phyloP scores from a whole-genome alignment of 2,329 filamentous ascomycete genomes.

The Mycosphaerelloides madeirae region DNA sequence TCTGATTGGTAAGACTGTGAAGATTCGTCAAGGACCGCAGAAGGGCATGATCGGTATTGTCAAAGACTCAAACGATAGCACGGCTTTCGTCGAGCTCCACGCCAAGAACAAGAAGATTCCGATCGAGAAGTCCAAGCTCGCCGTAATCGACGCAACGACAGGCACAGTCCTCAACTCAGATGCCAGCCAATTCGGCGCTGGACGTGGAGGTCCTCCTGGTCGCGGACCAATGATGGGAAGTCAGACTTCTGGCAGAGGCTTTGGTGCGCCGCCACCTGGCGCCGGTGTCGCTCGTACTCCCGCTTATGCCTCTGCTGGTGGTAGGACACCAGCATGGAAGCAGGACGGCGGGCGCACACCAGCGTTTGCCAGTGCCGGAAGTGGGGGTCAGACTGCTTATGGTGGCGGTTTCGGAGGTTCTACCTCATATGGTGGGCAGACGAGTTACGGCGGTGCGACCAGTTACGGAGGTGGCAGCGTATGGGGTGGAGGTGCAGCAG shows the following conservation, averaged over 20 bases:
- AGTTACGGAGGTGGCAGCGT: constrained; percentile 48
- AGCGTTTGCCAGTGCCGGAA: constrained; percentile 44
- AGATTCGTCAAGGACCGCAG: constrained; percentile 78
- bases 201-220: constrained; percentile 16
- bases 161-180: constrained; percentile 71
- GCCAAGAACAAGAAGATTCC: constrained; percentile 90
- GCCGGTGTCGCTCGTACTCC: constrained; percentile 56
- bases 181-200: constrained; percentile 25
- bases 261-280: constrained; percentile 61
- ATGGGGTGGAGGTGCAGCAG: constrained; percentile 21
- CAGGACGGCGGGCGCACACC: constrained; percentile 40
- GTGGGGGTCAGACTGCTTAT: constrained; percentile 41
- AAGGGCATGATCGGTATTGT: constrained; percentile 94
- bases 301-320: constrained; percentile 50
- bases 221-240: constrained; percentile 29
- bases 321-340: constrained; percentile 61
- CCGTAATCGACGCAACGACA: constrained; percentile 74
- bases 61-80: constrained; percentile 83
- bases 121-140: constrained; percentile 74
- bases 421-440: constrained; percentile 46
- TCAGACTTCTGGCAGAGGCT: constrained; percentile 59
- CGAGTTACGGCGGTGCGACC: constrained; percentile 60
- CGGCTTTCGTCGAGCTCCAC: constrained; percentile 86
- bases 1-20: constrained; percentile 85
- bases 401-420: constrained; percentile 42